These are phyloP conservation scores for Letharia columbiana DNA, from an alignment of 495 filamentous ascomycete species.

Conservation along the genomic window DNA sequence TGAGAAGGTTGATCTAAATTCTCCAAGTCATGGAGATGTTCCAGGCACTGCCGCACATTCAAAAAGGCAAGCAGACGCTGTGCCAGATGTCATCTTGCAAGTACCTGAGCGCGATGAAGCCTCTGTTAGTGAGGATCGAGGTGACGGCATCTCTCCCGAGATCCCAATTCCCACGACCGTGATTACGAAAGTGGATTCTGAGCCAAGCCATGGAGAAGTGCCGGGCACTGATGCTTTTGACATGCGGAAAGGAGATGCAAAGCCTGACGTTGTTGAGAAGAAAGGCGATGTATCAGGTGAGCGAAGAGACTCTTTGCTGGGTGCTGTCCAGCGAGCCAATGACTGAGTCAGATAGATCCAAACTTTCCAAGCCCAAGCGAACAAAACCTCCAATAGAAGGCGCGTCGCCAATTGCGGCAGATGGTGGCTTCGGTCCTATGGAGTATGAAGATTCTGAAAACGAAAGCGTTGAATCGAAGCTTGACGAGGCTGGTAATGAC, in stretches of 20 bases:
- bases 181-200: constrained; percentile 37
- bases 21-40: constrained; percentile 73
- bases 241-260: constrained; percentile 38
- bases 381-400: constrained; percentile 23
- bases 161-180: constrained; percentile 39
- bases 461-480: constrained; percentile 35
- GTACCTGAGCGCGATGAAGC: constrained; percentile 29
- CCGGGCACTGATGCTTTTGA: constrained; percentile 36
- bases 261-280: constrained; percentile 42
- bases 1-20: constrained; percentile 61
- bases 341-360: constrained; percentile 47
- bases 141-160: constrained; percentile 20
- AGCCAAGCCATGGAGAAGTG: constrained; percentile 31
- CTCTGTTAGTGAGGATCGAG: constrained; percentile 20
- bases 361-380: constrained; percentile 26
- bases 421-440: constrained; percentile 32
- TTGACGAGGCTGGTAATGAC: constrained; percentile 33
- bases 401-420: constrained; percentile 28
- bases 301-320: constrained; percentile 30
- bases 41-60: constrained; percentile 75
- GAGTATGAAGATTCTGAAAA: constrained; percentile 36
- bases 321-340: constrained; percentile 43
- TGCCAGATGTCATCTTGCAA: constrained; percentile 59
- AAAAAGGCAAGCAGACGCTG: constrained; percentile 69
- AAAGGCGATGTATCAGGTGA: constrained; percentile 42